phyloP scores from a whole-genome alignment of 208 protist genomes.

The Trypanosoma lewisi region DNA sequence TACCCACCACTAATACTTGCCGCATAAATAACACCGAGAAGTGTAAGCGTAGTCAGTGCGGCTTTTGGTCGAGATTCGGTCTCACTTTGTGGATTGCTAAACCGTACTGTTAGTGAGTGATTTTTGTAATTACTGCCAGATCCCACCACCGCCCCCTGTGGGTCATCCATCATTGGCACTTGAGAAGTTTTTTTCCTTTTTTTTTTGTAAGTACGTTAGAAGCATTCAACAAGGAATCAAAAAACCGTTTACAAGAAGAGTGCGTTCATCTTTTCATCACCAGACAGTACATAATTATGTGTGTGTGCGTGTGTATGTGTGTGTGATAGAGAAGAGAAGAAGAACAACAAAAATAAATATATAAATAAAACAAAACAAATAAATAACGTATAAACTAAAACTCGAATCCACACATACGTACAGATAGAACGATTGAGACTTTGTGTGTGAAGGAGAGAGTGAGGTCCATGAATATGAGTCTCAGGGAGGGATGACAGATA shows the following conservation, averaged over 20 bases:
- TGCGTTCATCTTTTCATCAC: not conserved
- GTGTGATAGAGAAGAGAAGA: too few relatives aligned
- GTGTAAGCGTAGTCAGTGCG: slow-evolving; percentile 73
- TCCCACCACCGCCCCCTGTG: not conserved
- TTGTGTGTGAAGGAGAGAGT: too few relatives aligned
- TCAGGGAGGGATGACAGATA: too few relatives aligned
- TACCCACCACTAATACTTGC: slow-evolving; percentile 88
- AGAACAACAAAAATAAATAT: too few relatives aligned
- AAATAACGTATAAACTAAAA: too few relatives aligned
- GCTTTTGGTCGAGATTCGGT: slow-evolving; percentile 57
- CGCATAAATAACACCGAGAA: slow-evolving; percentile 90
- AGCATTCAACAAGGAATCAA: not conserved
- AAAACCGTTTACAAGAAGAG: not conserved
- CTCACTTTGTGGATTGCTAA: slow-evolving; percentile 45
- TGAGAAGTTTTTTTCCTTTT: not conserved
- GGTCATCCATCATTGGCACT: not conserved
- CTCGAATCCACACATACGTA: too few relatives aligned
- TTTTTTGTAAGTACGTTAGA: not conserved
- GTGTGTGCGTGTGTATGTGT: too few relatives aligned
- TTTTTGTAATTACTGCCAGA: not conserved
- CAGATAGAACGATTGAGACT: too few relatives aligned
- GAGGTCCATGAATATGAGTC: too few relatives aligned
- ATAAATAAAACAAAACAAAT: too few relatives aligned
- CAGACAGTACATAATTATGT: not conserved
- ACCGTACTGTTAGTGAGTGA: slow-evolving; percentile 65